These are phyloP conservation scores for Zopfochytrium polystomum DNA, from an alignment of 371 early-diverging fungal genomes.

Conservation along the genomic window DNA sequence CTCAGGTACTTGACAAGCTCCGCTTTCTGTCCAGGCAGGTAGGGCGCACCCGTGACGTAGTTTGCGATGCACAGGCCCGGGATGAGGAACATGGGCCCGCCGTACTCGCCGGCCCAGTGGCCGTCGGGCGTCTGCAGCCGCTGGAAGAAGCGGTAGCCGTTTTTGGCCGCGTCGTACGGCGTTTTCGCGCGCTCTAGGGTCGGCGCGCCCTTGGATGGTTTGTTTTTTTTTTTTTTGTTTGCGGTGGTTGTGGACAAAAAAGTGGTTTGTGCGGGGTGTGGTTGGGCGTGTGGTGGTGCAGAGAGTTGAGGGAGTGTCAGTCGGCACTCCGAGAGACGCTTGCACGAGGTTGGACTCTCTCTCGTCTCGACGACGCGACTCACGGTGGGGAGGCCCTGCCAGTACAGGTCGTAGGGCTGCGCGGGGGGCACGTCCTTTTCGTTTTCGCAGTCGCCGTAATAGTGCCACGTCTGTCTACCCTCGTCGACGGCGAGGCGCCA, in stretches of 20 bases:
- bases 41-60: conserved; percentile 69
- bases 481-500: conserved; percentile 77
- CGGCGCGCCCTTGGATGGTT: conserved; percentile 43
- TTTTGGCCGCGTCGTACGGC: conserved; percentile 77
- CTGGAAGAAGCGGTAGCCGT: conserved; percentile 83
- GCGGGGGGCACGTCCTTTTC: conserved; percentile 70
- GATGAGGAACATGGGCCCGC: conserved; percentile 94
- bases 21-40: conserved; percentile 43
- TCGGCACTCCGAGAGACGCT: neutral
- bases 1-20: conserved; percentile 89
- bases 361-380: neutral
- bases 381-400: conserved; percentile 65
- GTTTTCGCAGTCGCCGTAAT: conserved; percentile 64
- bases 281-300: neutral
- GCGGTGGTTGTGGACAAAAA: too few species aligned
- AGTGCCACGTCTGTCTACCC: conserved; percentile 94
- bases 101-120: conserved; percentile 93
- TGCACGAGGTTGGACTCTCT: neutral
- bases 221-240: too few species aligned
- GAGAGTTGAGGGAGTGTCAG: neutral
- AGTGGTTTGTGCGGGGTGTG: neutral
- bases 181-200: conserved; percentile 53
- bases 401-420: conserved; percentile 75
- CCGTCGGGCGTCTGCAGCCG: conserved; percentile 91
- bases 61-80: conserved; percentile 83